phyloP scores from a whole-genome alignment of 768 basidiomycete genomes.

The Pisolithus marmoratus region DNA sequence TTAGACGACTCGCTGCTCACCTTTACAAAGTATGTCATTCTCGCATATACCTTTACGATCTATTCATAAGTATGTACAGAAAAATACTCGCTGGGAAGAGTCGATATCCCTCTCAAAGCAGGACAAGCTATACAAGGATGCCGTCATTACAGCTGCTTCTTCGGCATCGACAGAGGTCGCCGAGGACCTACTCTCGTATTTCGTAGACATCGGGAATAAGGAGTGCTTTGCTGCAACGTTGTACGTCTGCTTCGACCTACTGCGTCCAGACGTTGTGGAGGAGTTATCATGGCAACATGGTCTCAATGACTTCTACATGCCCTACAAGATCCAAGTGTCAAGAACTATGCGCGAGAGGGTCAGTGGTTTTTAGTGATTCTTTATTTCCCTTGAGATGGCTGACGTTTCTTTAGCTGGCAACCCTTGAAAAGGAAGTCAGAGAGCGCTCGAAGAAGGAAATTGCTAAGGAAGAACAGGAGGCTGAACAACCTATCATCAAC shows the following conservation, averaged over 20 bases:
- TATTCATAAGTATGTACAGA: constrained; percentile 42
- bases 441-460: constrained; percentile 83
- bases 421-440: constrained; percentile 84
- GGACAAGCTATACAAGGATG: constrained; percentile 96
- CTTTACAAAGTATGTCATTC: constrained; percentile 73
- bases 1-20: constrained; percentile 91
- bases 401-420: constrained; percentile 46
- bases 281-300: constrained; percentile 96
- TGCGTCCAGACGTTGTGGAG: constrained; percentile 87
- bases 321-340: constrained; percentile 86
- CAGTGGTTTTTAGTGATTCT: constrained; percentile 5
- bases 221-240: constrained; percentile 92
- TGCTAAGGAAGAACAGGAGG: constrained; percentile 85
- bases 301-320: constrained; percentile 96
- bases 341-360: constrained; percentile 76
- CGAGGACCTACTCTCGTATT: constrained; percentile 93
- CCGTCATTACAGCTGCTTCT: constrained; percentile 87
- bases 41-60: background rate
- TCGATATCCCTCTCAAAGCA: constrained; percentile 93
- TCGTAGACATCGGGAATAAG: constrained; percentile 97
- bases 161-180: constrained; percentile 84
- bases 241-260: constrained; percentile 92
- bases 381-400: background rate
- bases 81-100: constrained; percentile 95
- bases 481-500: constrained; percentile 84